Evolutionary conservation across 1,284 basidiomycete species (phyloP).

Genomic region (Fistulinella cinereoalba): DNA sequence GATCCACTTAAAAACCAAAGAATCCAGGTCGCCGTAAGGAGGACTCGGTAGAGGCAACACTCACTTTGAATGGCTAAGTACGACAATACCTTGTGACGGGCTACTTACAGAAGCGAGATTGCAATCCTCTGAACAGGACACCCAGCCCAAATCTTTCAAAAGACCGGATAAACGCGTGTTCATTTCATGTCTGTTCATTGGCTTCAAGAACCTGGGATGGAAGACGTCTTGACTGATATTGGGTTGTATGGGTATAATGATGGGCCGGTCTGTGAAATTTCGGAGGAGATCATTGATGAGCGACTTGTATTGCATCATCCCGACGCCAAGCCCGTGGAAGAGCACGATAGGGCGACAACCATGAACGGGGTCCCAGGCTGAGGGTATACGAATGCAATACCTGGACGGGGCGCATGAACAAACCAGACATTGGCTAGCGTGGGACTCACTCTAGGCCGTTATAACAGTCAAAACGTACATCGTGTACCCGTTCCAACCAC

Average conservation of each 20-base stretch:
- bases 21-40: constrained; percentile 1
- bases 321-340: constrained; percentile 85
- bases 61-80: constrained; percentile 88
- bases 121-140: constrained; percentile 25
- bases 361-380: constrained; percentile 53
- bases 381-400: constrained; percentile 73
- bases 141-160: constrained; percentile 67
- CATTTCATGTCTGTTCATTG: constrained; percentile 62
- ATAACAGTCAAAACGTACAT: constrained; percentile 47
- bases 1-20: constrained; percentile 50
- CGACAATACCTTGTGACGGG: constrained; percentile 53
- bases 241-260: constrained; percentile 79
- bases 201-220: constrained; percentile 67
- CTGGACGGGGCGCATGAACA: constrained; percentile 35
- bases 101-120: constrained; percentile 1
- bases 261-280: constrained; percentile 63
- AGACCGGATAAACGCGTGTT: constrained; percentile 58
- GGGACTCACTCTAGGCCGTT: constrained; percentile 61
- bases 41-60: constrained; percentile 24
- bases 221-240: constrained; percentile 85
- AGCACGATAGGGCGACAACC: constrained; percentile 75
- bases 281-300: constrained; percentile 50
- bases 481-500: constrained; percentile 46
- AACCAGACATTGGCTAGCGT: not conserved
- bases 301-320: constrained; percentile 63